A percentile compares a stretch with the other conserved stretches of the same genome.
Conservation (phyloP, 169 alveolate genomes). For the Plasmodium malariae region DNA sequence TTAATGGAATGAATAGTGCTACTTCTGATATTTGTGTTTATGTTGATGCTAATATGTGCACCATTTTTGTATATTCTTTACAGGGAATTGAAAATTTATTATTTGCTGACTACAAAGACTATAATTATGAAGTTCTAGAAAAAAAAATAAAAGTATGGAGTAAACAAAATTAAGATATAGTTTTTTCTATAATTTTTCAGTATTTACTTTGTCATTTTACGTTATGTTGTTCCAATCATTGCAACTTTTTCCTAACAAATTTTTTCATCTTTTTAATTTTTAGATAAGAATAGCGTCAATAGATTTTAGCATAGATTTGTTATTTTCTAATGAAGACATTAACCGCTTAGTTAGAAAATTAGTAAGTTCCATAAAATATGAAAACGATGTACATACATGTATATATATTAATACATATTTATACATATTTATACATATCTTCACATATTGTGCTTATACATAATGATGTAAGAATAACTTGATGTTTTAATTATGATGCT, state of each 20-base stretch:
- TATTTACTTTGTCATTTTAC: not conserved
- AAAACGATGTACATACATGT: not conserved
- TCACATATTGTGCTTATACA: too few species aligned
- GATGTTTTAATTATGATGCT: not conserved
- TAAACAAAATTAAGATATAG: too few species aligned
- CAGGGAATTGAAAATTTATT: conserved; percentile 70
- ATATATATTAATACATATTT: not conserved
- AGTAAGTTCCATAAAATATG: conserved; percentile 16
- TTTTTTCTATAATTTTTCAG: not conserved
- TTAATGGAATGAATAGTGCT: not conserved
- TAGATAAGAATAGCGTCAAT: conserved; percentile 73
- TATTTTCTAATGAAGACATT: conserved; percentile 48
- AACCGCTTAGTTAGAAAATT: conserved; percentile 31
- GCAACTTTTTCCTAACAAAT: too few species aligned
- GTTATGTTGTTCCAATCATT: too few species aligned
- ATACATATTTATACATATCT: not conserved
- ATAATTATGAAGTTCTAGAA: conserved; percentile 40
- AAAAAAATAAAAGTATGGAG: conserved; percentile 65
- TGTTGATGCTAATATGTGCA: not conserved
- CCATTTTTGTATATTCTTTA: conserved; percentile 2
- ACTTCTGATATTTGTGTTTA: not conserved
- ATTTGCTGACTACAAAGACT: conserved; percentile 70
- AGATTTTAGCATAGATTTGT: conserved; percentile 71
- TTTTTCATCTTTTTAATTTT: not conserved
- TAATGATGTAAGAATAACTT: too few species aligned